These are phyloP conservation scores for Citrullus amarus DNA, from an alignment of 306 rosid genomes.

Conservation along the genomic window DNA sequence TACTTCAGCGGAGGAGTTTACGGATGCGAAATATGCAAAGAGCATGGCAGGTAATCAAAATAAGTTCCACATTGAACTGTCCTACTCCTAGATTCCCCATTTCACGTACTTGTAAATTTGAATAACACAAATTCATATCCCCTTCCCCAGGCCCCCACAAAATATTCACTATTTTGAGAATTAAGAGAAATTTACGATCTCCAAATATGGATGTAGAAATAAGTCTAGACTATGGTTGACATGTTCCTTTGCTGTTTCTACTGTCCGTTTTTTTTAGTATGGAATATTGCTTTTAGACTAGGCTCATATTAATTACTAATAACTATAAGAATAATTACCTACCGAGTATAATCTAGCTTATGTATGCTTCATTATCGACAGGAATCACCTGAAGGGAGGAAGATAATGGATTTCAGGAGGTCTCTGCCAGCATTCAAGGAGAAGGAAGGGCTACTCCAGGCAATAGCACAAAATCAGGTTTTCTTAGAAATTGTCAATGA, in stretches of 20 bases:
- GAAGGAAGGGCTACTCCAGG: conserved; percentile 41
- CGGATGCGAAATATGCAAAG: conserved; percentile 93
- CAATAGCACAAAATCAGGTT: conserved; percentile 50
- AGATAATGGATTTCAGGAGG: conserved; percentile 33
- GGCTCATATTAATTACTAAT: neutral
- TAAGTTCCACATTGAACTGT: neutral
- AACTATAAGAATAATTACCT: neutral
- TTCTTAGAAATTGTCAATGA: neutral
- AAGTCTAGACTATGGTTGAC: neutral
- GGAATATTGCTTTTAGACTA: neutral
- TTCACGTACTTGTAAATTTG: neutral
- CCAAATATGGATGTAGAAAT: neutral
- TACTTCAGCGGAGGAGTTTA: conserved; percentile 81
- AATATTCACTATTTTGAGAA: neutral
- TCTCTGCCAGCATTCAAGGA: conserved; percentile 41
- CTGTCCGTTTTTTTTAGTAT: neutral
- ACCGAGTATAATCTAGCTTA: neutral
- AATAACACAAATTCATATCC: neutral
- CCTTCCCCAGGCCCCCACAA: neutral
- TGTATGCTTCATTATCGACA: conserved; percentile 1
- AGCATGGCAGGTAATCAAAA: conserved; percentile 65
- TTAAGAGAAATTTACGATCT: neutral
- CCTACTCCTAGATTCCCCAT: neutral
- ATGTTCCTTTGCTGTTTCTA: neutral
- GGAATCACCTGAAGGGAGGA: conserved; percentile 57